phyloP scores from a whole-genome alignment of 805 yeast genomes.

The Pichia thaimueangensis region DNA sequence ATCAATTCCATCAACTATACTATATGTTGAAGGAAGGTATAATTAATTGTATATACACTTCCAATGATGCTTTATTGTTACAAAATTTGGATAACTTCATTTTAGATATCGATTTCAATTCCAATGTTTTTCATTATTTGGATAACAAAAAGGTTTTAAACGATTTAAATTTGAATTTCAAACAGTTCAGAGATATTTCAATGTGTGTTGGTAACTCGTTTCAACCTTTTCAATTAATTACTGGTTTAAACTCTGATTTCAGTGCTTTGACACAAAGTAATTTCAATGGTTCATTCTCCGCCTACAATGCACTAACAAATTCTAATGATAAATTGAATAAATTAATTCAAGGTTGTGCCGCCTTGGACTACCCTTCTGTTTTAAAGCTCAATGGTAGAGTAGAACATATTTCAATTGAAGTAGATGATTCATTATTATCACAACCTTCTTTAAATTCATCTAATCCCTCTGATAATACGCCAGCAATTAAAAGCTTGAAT shows the following conservation, averaged over 20 bases:
- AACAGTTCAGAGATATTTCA: conserved; percentile 69
- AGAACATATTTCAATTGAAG: conserved; percentile 38
- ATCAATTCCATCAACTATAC: conserved; percentile 73
- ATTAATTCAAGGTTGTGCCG: conserved; percentile 63
- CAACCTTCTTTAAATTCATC: conserved; percentile 3
- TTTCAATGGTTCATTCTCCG: conserved; percentile 1
- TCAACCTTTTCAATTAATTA: conserved; percentile 58
- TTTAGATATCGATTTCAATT: conserved; percentile 59
- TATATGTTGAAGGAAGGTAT: conserved; percentile 51
- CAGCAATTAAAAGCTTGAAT: conserved; percentile 11
- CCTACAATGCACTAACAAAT: neutral
- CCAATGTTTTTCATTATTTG: conserved; percentile 60
- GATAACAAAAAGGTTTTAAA: conserved; percentile 51
- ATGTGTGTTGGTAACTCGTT: conserved; percentile 73
- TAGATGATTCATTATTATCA: conserved; percentile 17
- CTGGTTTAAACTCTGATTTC: neutral
- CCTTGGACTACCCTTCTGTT: conserved; percentile 69
- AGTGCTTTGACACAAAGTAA: neutral
- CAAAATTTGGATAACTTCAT: conserved; percentile 62
- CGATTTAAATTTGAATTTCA: conserved; percentile 54
- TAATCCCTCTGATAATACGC: conserved; percentile 7
- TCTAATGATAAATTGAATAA: conserved; percentile 33
- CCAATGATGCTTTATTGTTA: conserved; percentile 69
- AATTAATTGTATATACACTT: conserved; percentile 76
- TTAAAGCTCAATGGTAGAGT: conserved; percentile 63